phyloP scores from a whole-genome alignment of 2,329 filamentous ascomycete genomes.

The Didymella pinodella region DNA sequence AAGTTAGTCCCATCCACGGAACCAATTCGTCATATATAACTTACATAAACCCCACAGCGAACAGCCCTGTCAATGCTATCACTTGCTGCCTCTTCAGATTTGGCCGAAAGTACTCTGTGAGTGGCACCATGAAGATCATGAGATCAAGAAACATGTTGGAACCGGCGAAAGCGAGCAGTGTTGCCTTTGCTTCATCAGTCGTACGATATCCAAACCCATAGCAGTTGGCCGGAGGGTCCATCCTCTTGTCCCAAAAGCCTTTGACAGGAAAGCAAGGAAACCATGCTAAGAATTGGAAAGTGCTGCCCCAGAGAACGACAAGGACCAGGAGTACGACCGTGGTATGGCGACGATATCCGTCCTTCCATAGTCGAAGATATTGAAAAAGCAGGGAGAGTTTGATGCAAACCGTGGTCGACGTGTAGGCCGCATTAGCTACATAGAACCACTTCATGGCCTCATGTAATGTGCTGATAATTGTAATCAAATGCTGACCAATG shows the following conservation, averaged over 20 bases:
- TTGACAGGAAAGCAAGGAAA: conserved; percentile 40
- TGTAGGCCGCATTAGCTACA: conserved; percentile 11
- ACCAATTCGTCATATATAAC: conserved; percentile 1
- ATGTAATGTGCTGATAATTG: conserved; percentile 2
- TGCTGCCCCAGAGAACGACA: conserved; percentile 35
- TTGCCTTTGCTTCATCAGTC: conserved; percentile 23
- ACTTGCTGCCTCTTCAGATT: conserved; percentile 35
- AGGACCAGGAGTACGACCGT: conserved; percentile 26
- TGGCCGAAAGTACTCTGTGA: conserved; percentile 36
- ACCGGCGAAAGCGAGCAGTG: conserved; percentile 34
- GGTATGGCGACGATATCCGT: conserved; percentile 24
- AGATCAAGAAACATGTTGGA: conserved; percentile 46
- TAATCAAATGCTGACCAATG: conserved; percentile 9
- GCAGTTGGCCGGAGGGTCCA: conserved; percentile 30
- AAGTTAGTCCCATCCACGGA: conserved; percentile 8
- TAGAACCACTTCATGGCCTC: conserved; percentile 14
- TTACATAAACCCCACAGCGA: conserved; percentile 3
- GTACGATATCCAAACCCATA: conserved; percentile 37
- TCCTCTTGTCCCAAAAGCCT: conserved; percentile 29
- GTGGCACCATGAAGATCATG: conserved; percentile 39
- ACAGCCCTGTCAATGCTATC: conserved; percentile 35
- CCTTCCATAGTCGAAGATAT: conserved; percentile 42
- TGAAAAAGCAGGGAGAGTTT: conserved; percentile 43
- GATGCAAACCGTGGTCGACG: conserved; percentile 9
- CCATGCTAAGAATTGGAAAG: conserved; percentile 41